These are phyloP conservation scores for Cyclotella atomus DNA, from an alignment of 108 stramenopile genomes.

Conservation along the genomic window DNA sequence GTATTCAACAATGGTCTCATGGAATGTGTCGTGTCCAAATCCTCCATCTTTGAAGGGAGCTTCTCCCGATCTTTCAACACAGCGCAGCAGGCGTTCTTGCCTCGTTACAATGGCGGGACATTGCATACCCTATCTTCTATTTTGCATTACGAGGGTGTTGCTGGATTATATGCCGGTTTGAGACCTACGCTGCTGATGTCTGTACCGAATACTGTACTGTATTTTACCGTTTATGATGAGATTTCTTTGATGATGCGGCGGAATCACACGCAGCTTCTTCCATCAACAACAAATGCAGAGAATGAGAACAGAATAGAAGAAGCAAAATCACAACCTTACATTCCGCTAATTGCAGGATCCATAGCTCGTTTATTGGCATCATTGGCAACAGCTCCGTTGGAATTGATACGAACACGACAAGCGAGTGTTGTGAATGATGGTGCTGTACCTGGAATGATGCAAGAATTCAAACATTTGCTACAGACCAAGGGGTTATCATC, in stretches of 20 bases:
- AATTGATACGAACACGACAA: constrained; percentile 76
- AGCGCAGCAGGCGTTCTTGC: constrained; percentile 3
- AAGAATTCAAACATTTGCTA: constrained; percentile 58
- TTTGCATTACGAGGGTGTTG: constrained; percentile 65
- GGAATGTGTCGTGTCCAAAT: constrained; percentile 60
- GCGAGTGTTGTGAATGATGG: constrained; percentile 32
- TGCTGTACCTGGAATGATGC: constrained; percentile 39
- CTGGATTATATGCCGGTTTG: constrained; percentile 85
- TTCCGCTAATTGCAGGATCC: constrained; percentile 77
- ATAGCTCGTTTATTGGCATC: constrained; percentile 81
- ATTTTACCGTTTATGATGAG: constrained; percentile 91
- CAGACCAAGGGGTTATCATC: constrained; percentile 61
- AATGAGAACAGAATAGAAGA: background rate
- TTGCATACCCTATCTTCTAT: constrained; percentile 55
- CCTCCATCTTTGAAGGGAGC: constrained; percentile 46
- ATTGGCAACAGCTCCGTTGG: constrained; percentile 84
- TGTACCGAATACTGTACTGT: constrained; percentile 89
- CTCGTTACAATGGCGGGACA: constrained; percentile 26
- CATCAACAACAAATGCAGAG: background rate
- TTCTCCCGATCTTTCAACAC: constrained; percentile 11
- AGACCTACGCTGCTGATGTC: constrained; percentile 73
- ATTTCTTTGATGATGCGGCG: constrained; percentile 35
- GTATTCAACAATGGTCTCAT: constrained; percentile 68
- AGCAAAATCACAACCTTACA: constrained; percentile 4
- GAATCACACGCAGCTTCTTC: too few species aligned